Evolutionary conservation across 768 basidiomycete genomes (phyloP), one percentile per base, ranked within the genome.

Genomic region (Suillus cothurnatus): DNA sequence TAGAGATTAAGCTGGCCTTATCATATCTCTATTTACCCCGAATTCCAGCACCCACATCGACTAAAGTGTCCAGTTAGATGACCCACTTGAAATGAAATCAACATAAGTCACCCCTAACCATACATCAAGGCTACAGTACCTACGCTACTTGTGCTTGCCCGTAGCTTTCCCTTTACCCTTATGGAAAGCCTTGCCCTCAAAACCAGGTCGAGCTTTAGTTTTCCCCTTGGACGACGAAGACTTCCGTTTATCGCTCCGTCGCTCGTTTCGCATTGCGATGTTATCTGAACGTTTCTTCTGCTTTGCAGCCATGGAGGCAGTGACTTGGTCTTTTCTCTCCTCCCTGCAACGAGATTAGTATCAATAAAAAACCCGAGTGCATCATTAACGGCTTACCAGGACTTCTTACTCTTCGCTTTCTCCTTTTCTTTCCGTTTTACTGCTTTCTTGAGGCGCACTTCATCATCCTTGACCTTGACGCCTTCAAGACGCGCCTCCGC

Each of bases 391-490:
- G 80, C 90, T 63, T 67, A 96, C 96, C 97, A 99, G 52, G 85
- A 83, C 72, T 91, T 92, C 75, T 92, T 93, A 65, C 88, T 88
- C 81, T 93, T 95, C 28, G 66, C 71, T 75, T 98, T 98, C 70
- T 88, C 88, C 76, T 97, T 96, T 78, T 97, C 97, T 68, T 93
- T 90, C 75, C 93, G 82, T 82, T 97, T 99, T 9, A 86, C 88
- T 49, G 95, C 95, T 81, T 97, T 98, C 81, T 97, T 98, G 71
- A 99, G 76, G 53, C 90, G 81, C 1, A 70, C 74, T 73, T 94
- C 94, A 70, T 96, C 93, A 70, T 99, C 97, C 58, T 86, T 86
- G 36, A 99, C 89, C 77, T 98, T 99, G 57, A 90, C 89, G 2
- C 97, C 97, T 62, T 93, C 93, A 65, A 97, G 81, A 58, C 94